Conservation (phyloP, 192 early-diverging fungal species). For the Rhizoclosmatium globosum region DNA sequence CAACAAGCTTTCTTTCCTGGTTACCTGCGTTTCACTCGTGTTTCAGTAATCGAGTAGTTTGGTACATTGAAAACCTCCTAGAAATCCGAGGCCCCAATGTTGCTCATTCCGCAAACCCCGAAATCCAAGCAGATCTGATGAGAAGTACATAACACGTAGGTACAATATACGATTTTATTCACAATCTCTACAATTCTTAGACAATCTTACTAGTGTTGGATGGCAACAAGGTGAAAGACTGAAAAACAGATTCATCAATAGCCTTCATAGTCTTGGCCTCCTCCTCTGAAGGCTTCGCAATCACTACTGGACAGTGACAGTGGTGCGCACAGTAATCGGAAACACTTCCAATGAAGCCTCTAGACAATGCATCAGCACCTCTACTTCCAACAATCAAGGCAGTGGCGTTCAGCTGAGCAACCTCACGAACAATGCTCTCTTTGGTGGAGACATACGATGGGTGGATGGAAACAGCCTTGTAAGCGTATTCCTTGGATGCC, state of each 20-base stretch:
- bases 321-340: slow-evolving; percentile 31
- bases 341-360: slow-evolving; percentile 19
- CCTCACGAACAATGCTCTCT: slow-evolving; percentile 60
- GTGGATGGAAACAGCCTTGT: neutral
- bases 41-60: neutral
- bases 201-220: too few species aligned
- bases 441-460: neutral
- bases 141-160: neutral
- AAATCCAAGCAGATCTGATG: too few species aligned
- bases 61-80: neutral
- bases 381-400: slow-evolving; percentile 60
- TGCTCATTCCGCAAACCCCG: too few species aligned
- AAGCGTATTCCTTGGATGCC: neutral
- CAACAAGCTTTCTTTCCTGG: neutral
- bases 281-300: slow-evolving; percentile 16
- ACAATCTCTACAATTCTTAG: too few species aligned
- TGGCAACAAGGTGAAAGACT: too few species aligned
- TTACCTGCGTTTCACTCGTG: neutral
- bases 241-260: too few species aligned
- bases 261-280: too few species aligned
- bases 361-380: slow-evolving; percentile 55
- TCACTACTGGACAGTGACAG: slow-evolving; percentile 25
- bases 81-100: neutral
- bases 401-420: slow-evolving; percentile 57
- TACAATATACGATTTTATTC: neutral